Evolutionary conservation across 257 asterid genomes (phyloP), one percentile per base, ranked within the genome.

Genomic region (Nicotiana otophora): DNA sequence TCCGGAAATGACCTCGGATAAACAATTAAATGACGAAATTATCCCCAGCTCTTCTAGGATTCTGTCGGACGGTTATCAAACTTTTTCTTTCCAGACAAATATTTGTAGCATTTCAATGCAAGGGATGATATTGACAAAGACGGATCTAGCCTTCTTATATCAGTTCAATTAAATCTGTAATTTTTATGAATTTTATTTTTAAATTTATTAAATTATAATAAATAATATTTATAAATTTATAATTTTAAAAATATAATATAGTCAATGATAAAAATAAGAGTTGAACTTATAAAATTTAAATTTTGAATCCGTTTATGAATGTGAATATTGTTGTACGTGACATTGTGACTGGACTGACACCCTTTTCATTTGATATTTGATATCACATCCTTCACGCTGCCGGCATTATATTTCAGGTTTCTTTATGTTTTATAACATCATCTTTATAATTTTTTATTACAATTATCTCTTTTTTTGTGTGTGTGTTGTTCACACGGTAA

Each of bases 1-100:
- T 74, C 77, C 86, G 30, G 51, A 60, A 83, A 76, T 67, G 64
- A 46, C 85, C 86, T 66, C 14, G 23, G n/a, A 14, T 3, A 26
- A 28, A 46, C 4, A 3, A 7, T 2, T 4, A 61, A 78, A 76
- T 83, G 69, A 81, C 89, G 78, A 23, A 77, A 58, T 30, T 42
- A 34, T 12, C 77, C 62, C 36, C 77, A 26, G 42, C 9, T 30
- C 78, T 76, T 58, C 51, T 72, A 5, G 82, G 81, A 85, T 83
- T 36, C 82, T 84, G 69, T 65, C n/a, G 48, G 77, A 70, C 80
- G 36, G 42, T 8, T 10, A 14, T 61, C 20, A 34, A 26, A 57
- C 10, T 57, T 55, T 57, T 55, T 17, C 26, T 10, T 9, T 10
- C 10, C 30, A 20, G 46, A 30, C 11, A 65, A 64, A 31, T 30